Base-by-base conservation (phyloP, 2,329 filamentous ascomycete genomes). In the Leptosphaerulina australis region DNA sequence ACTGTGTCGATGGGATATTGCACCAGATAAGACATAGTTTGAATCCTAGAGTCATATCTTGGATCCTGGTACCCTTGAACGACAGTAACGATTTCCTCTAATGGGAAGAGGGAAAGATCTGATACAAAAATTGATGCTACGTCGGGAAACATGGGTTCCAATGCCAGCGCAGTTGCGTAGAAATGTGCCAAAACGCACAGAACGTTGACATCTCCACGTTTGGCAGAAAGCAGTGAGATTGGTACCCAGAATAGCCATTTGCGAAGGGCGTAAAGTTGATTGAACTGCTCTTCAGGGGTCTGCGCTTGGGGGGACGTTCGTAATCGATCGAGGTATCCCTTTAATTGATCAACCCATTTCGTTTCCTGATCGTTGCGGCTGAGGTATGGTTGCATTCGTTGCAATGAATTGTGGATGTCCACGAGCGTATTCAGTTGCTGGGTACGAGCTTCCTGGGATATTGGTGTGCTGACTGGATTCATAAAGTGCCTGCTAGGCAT, bases 241-340 rank as follows among this genome's bases (percentile, higher is more conserved):
- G 94, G 94, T 46, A 96, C 84, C 91, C 93, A 97, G 75, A 97
- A 96, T 12, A 97, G 83, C 91, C 93, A 97, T 62, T 90, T 89
- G 46, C 92, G 84, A 51, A 99, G 82, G 8, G 90, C 87, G 58
- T 95, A 92, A 9, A 97, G 83, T 58, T 92, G 88, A 66, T 91
- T 88, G 69, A 97, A 97, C 67, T 96, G 90, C 68, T 95, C 86
- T 56, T 90, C 87, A 18, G 91, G 85, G 2, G 74, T 74, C 41
- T 75, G 72, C 12, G 78, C 70, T 25, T 76, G 69, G 21, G 60
- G 67, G 2, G 76, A 73, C 22, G 65, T 62, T 50, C 74, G 64
- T 25, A 80, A 60, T 10, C 76, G 74, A 44, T 79, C 74, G 20
- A 80, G 67, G 60, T 79, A 80, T 25, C 71, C 70, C 43, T 75